Evolutionary conservation across 768 basidiomycete species (phyloP).

Genomic region (Russula foetens): DNA sequence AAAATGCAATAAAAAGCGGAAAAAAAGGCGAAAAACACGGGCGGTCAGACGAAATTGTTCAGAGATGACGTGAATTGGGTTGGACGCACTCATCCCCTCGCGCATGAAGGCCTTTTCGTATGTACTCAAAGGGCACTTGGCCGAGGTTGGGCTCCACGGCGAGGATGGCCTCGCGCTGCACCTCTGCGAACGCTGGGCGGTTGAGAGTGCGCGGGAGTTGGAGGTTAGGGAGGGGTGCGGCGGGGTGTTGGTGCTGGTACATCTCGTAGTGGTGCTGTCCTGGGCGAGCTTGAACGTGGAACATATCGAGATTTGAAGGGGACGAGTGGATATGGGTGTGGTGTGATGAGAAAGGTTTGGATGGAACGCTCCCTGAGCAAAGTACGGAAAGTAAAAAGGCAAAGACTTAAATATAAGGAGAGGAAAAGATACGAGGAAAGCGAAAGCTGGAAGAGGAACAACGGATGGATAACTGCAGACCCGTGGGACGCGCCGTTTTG

Average conservation of each 20-base stretch:
- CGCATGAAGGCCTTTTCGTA: slow-evolving; percentile 42
- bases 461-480: neutral
- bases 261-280: slow-evolving; percentile 16
- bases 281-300: slow-evolving; percentile 16
- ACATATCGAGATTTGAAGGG: slow-evolving; percentile 12
- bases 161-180: slow-evolving; percentile 45
- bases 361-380: slow-evolving; percentile 19
- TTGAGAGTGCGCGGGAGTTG: slow-evolving; percentile 68
- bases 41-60: neutral
- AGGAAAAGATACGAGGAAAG: slow-evolving; percentile 2
- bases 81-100: slow-evolving; percentile 38
- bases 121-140: slow-evolving; percentile 53
- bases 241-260: slow-evolving; percentile 17
- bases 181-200: slow-evolving; percentile 50
- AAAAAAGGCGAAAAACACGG: neutral
- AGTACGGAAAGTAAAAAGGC: slow-evolving; percentile 4
- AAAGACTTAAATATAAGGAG: slow-evolving; percentile 19
- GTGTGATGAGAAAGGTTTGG: neutral
- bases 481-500: slow-evolving; percentile 7
- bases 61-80: neutral
- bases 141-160: slow-evolving; percentile 46
- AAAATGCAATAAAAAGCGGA: neutral
- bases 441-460: slow-evolving; percentile 18
- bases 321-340: neutral
- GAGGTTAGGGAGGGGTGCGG: slow-evolving; percentile 32